These are phyloP conservation scores for Neoscytalidium dimidiatum DNA, from an alignment of 2,329 filamentous ascomycete species.

Conservation along the genomic window DNA sequence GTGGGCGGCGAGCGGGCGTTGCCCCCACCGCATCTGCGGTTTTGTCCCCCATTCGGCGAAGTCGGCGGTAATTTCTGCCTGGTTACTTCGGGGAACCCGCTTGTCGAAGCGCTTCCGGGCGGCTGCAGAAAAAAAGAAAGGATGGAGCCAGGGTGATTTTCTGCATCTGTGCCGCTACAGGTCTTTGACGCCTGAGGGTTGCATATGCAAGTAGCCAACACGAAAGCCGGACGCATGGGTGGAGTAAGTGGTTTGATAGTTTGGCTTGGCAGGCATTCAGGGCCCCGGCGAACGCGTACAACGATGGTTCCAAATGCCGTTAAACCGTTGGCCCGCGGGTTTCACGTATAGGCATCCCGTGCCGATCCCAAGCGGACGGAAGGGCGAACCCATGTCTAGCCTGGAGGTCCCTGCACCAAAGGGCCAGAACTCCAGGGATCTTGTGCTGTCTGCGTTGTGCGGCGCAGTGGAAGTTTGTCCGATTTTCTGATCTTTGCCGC, in stretches of 20 bases:
- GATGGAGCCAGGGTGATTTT: neutral
- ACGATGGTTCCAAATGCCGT: neutral
- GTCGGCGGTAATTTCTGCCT: neutral
- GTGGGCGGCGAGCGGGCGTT: neutral
- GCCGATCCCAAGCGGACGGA: neutral
- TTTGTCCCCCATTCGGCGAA: neutral
- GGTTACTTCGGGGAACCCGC: neutral
- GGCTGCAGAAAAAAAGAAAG: neutral
- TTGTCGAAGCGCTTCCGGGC: neutral
- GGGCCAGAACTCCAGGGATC: neutral
- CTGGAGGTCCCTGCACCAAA: neutral
- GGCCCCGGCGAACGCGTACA: neutral
- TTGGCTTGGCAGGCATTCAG: neutral
- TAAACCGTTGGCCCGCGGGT: neutral
- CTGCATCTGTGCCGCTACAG: neutral
- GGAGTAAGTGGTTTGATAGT: neutral
- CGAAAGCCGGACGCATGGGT: neutral
- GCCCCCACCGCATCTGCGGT: neutral
- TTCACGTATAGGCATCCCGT: constrained; percentile 6
- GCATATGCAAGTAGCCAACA: neutral
- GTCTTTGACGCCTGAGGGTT: neutral
- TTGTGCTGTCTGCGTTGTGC: neutral
- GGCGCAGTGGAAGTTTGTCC: neutral
- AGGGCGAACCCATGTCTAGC: neutral
- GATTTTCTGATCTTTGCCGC: neutral